These are phyloP conservation scores for Narthecium ossifragum DNA, from an alignment of 106 monocot species.

Conservation along the genomic window DNA sequence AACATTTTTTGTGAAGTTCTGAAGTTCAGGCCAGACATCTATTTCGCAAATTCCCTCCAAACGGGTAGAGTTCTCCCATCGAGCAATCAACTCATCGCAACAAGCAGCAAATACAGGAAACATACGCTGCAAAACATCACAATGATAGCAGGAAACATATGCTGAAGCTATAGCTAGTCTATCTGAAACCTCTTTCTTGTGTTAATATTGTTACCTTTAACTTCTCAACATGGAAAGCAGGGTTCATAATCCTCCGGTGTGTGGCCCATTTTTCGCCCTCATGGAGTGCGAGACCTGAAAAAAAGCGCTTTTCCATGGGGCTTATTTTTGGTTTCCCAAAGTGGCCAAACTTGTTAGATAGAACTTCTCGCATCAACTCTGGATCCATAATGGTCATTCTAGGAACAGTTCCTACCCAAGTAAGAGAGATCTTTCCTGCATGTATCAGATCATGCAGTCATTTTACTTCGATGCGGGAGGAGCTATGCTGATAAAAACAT, in stretches of 20 bases:
- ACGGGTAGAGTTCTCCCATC: slow-evolving; percentile 18
- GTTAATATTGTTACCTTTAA: slow-evolving; percentile 43
- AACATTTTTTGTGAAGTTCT: slow-evolving; percentile 65
- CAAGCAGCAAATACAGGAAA: slow-evolving; percentile 17
- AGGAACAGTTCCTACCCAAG: slow-evolving; percentile 54
- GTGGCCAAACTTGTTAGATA: slow-evolving; percentile 58
- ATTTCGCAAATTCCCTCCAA: slow-evolving; percentile 19
- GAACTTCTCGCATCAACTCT: slow-evolving; percentile 44
- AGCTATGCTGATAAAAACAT: too few relatives aligned
- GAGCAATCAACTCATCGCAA: slow-evolving; percentile 21
- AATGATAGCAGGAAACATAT: neutral
- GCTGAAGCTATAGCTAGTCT: neutral
- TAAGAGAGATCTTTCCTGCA: slow-evolving; percentile 45
- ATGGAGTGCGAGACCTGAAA: slow-evolving; percentile 28
- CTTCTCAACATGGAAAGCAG: slow-evolving; percentile 84
- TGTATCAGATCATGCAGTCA: too few relatives aligned
- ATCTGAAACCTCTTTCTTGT: neutral
- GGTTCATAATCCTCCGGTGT: slow-evolving; percentile 64
- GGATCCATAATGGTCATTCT: slow-evolving; percentile 59
- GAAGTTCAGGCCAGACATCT: slow-evolving; percentile 63
- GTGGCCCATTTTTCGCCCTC: slow-evolving; percentile 76
- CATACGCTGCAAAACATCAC: slow-evolving; percentile 5
- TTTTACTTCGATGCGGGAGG: too few relatives aligned
- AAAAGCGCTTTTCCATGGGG: slow-evolving; percentile 9
- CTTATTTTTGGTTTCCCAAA: slow-evolving; percentile 30